These are phyloP conservation scores for Boletus tomentosulus DNA, from an alignment of 768 basidiomycete species.

Conservation along the genomic window DNA sequence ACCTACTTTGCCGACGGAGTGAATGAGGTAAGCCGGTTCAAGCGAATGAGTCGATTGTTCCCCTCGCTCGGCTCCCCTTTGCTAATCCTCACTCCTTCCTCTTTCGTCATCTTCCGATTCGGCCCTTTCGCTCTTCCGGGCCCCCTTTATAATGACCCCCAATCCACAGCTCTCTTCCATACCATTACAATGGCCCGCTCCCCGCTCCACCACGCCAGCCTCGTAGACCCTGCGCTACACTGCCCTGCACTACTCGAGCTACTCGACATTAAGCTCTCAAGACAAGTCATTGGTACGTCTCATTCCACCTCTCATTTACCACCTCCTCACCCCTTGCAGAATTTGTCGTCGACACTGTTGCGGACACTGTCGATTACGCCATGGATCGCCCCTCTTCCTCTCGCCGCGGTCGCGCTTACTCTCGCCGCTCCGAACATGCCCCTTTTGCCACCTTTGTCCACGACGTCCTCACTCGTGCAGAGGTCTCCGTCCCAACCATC, in stretches of 20 bases:
- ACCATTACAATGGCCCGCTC: conserved; percentile 20
- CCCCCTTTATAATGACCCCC: conserved; percentile 30
- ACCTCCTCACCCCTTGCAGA: conserved; percentile 39
- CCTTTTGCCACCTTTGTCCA: conserved; percentile 63
- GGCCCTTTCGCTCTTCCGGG: conserved; percentile 29
- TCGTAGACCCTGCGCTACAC: conserved; percentile 62
- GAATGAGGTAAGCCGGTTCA: conserved; percentile 10
- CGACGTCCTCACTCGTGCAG: conserved; percentile 67
- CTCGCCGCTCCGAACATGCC: conserved; percentile 48
- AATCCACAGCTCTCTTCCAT: conserved; percentile 10
- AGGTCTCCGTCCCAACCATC: conserved; percentile 65
- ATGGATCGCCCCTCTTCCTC: conserved; percentile 64
- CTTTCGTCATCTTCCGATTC: conserved; percentile 32
- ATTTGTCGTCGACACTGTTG: conserved; percentile 62
- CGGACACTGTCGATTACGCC: conserved; percentile 73
- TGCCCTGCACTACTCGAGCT: conserved; percentile 66
- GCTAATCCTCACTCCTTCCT: conserved; percentile 29
- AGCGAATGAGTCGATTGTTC: conserved; percentile 2
- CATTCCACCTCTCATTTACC: neutral
- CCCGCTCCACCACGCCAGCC: conserved; percentile 44
- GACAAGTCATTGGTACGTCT: conserved; percentile 59
- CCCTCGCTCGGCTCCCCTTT: conserved; percentile 18
- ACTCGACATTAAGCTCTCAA: conserved; percentile 58
- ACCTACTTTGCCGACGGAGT: too few species aligned
- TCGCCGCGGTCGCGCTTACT: conserved; percentile 42